phyloP scores from a whole-genome alignment of 257 asterid species.

The Linderniella brevidens region DNA sequence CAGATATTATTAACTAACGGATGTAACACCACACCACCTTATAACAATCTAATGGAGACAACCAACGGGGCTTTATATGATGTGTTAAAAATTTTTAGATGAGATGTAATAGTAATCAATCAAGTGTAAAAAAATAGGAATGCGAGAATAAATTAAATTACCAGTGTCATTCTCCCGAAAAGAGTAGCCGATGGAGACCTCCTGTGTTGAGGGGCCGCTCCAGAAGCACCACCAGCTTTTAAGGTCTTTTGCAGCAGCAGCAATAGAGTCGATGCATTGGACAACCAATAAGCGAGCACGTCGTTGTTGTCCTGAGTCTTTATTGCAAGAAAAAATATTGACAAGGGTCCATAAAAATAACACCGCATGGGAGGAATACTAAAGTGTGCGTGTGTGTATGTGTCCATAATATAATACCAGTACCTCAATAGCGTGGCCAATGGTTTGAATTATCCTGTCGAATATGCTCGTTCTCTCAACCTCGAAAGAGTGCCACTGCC shows the following conservation, averaged over 20 bases:
- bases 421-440: conserved; percentile 97
- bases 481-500: conserved; percentile 91
- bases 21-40: too few species aligned
- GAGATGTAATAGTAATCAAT: neutral
- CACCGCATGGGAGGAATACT: neutral
- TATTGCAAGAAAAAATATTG: conserved; percentile 8
- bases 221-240: conserved; percentile 88
- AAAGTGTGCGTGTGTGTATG: neutral
- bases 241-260: conserved; percentile 80
- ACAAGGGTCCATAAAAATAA: neutral
- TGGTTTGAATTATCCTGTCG: conserved; percentile 90
- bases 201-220: conserved; percentile 72
- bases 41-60: too few species aligned
- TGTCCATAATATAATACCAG: neutral
- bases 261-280: conserved; percentile 91
- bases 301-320: conserved; percentile 87
- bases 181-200: conserved; percentile 74
- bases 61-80: too few species aligned
- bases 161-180: conserved; percentile 99
- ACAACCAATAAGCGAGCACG: conserved; percentile 81
- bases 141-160: conserved; percentile 12
- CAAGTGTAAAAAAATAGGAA: neutral
- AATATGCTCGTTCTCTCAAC: conserved; percentile 89
- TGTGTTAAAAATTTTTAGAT: neutral
- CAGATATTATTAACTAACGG: too few species aligned